These are phyloP conservation scores for Excoecaria agallocha DNA, from an alignment of 345 rosid species.

Conservation along the genomic window DNA sequence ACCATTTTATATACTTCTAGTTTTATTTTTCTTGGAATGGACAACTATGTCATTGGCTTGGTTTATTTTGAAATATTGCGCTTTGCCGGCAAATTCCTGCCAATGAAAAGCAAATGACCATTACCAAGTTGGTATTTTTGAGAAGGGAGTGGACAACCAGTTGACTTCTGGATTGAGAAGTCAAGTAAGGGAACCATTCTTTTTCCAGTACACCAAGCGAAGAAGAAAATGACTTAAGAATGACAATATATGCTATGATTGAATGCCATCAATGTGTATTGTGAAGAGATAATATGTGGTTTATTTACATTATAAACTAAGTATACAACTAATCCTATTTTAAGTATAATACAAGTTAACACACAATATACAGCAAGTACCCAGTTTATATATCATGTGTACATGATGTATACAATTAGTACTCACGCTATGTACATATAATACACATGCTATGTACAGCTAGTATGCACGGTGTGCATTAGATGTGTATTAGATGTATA, in stretches of 20 bases:
- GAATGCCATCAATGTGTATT: not conserved
- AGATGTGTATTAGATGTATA: no score
- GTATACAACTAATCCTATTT: no score
- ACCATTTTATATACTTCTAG: not conserved
- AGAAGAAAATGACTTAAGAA: not conserved
- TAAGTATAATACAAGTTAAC: no score
- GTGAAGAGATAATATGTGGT: not conserved
- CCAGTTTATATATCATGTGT: no score
- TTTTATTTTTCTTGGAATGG: not conserved
- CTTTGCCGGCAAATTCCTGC: not conserved
- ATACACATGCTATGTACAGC: no score
- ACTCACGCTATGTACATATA: no score
- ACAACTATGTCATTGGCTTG: not conserved
- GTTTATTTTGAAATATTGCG: not conserved
- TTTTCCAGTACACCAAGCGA: no score
- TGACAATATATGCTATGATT: not conserved
- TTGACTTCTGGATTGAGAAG: not conserved
- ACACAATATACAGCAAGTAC: no score
- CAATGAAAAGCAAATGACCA: not conserved
- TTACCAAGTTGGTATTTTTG: not conserved
- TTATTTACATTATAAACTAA: not conserved
- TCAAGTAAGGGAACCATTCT: not conserved
- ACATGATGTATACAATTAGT: no score
- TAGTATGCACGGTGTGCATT: no score
- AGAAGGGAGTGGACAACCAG: not conserved